phyloP scores from a whole-genome alignment of 1,139 yeast species.

The Saccharomyces hybrid region DNA sequence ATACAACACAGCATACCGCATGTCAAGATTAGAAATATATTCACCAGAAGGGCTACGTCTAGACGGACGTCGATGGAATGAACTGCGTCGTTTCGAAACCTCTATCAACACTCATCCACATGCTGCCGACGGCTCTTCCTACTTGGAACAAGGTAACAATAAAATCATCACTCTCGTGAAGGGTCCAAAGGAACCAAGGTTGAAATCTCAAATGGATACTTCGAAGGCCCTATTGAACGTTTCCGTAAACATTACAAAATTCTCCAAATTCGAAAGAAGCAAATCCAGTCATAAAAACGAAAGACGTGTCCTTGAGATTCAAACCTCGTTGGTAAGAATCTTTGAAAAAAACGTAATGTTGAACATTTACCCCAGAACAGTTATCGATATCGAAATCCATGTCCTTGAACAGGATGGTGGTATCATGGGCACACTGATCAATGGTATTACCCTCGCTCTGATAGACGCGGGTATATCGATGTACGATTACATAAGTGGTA shows the following conservation, averaged over 20 bases:
- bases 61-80: conserved; percentile 95
- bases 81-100: conserved; percentile 73
- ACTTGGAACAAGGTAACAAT: conserved; percentile 87
- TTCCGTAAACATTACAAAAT: conserved; percentile 66
- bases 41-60: conserved; percentile 90
- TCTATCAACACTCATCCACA: conserved; percentile 80
- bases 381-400: conserved; percentile 63
- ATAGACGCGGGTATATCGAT: conserved; percentile 94
- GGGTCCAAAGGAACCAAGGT: conserved; percentile 82
- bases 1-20: conserved; percentile 15
- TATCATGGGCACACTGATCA: conserved; percentile 66
- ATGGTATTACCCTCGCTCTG: conserved; percentile 84
- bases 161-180: conserved; percentile 78
- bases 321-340: conserved; percentile 66
- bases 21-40: conserved; percentile 71
- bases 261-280: conserved; percentile 70
- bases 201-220: conserved; percentile 41
- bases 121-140: conserved; percentile 88
- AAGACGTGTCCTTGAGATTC: conserved; percentile 68
- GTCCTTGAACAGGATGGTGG: conserved; percentile 92
- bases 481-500: conserved; percentile 82
- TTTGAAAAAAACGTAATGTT: conserved; percentile 73
- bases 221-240: conserved; percentile 54
- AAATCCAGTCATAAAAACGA: conserved; percentile 50
- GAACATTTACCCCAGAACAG: conserved; percentile 74